Evolutionary conservation across 306 rosid genomes (phyloP).

Genomic region (Sicyos baderoa): DNA sequence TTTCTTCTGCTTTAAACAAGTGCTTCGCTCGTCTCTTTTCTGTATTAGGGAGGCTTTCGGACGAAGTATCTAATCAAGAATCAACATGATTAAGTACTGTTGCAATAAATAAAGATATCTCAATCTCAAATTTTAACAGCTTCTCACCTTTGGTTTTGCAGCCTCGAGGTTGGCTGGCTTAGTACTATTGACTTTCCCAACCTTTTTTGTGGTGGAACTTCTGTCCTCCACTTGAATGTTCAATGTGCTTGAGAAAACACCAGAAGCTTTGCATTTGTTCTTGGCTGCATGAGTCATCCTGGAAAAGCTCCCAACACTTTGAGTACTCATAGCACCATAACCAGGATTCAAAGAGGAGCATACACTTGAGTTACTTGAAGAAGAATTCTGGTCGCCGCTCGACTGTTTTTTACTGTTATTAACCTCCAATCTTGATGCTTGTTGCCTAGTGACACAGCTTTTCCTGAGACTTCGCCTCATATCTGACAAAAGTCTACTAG

Average conservation of each 20-base stretch:
- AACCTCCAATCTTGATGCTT: slow-evolving; percentile 37
- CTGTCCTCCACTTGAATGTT: slow-evolving; percentile 22
- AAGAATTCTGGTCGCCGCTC: slow-evolving; percentile 43
- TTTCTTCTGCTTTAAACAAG: slow-evolving; percentile 32
- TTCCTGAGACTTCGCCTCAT: slow-evolving; percentile 41
- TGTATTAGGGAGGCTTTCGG: slow-evolving; percentile 32
- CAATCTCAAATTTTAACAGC: slow-evolving; percentile 7
- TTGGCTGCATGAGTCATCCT: slow-evolving; percentile 31
- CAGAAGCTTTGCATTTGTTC: slow-evolving; percentile 24
- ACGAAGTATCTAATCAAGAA: slow-evolving; percentile 22
- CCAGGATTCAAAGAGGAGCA: slow-evolving; percentile 56
- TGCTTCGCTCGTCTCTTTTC: slow-evolving; percentile 24
- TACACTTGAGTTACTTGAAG: slow-evolving; percentile 64
- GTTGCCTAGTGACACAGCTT: slow-evolving; percentile 32
- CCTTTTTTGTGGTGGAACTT: slow-evolving; percentile 27
- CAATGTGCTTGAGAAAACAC: slow-evolving; percentile 25
- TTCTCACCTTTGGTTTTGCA: slow-evolving; percentile 48
- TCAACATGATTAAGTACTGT: not conserved
- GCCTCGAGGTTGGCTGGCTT: slow-evolving; percentile 24
- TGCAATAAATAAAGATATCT: not conserved
- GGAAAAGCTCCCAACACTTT: slow-evolving; percentile 27
- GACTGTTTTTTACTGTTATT: slow-evolving; percentile 31
- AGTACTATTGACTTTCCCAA: slow-evolving; percentile 7
- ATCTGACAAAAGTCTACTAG: slow-evolving; percentile 32
- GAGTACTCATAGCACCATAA: slow-evolving; percentile 30